A percentile compares a stretch with the other conserved stretches of the same genome.
These are phyloP conservation scores for Linnemannia hyalina DNA, from an alignment of 192 early-diverging fungal genomes.

Conservation along the genomic window DNA sequence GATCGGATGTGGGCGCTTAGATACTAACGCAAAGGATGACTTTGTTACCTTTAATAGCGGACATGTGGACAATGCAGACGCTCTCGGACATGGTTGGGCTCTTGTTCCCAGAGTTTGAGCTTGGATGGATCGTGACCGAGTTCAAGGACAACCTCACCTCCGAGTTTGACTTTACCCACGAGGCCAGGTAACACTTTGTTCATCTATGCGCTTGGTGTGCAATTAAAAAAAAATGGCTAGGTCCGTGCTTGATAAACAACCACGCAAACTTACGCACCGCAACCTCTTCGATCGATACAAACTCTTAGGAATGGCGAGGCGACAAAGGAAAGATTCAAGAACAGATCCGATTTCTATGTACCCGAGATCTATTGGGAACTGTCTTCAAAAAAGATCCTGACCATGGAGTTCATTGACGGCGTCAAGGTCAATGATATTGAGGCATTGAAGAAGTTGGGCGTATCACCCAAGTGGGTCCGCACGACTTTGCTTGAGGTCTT, in stretches of 20 bases:
- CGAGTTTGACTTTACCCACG: conserved; percentile 64
- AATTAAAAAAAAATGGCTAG: background rate
- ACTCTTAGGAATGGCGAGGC: conserved; percentile 56
- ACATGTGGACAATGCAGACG: conserved; percentile 64
- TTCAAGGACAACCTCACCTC: conserved; percentile 60
- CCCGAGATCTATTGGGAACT: conserved; percentile 64
- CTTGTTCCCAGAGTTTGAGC: conserved; percentile 63
- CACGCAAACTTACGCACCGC: background rate
- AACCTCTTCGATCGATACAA: background rate
- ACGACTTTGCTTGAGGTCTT: conserved; percentile 60
- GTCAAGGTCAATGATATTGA: conserved; percentile 64
- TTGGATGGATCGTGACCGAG: conserved; percentile 63
- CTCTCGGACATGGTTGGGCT: conserved; percentile 59
- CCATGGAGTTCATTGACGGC: conserved; percentile 67
- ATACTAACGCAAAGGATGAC: background rate
- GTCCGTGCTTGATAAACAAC: background rate
- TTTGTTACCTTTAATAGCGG: conserved; percentile 36
- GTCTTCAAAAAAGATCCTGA: conserved; percentile 59
- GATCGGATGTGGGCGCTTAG: background rate
- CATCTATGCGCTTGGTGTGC: background rate
- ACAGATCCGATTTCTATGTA: conserved; percentile 55
- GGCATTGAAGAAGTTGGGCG: conserved; percentile 53
- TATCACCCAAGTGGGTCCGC: conserved; percentile 60
- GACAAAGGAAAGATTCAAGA: conserved; percentile 61
- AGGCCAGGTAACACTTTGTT: conserved; percentile 31